phyloP scores from a whole-genome alignment of 176 grass and related monocot species.

The Alopecurus myosuroides region DNA sequence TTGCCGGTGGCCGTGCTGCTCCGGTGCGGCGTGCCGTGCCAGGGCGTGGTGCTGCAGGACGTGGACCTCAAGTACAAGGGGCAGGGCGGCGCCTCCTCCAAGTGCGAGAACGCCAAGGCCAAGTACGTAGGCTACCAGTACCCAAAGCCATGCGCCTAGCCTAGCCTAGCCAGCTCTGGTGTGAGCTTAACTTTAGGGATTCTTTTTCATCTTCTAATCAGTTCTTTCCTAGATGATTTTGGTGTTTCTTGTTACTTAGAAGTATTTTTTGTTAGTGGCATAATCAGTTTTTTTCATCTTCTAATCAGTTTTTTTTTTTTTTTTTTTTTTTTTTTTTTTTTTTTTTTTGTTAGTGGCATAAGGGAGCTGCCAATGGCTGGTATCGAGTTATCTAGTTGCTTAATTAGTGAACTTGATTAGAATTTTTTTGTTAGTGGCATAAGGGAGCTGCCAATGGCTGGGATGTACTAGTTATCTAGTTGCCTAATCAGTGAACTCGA shows the following conservation, averaged over 20 bases:
- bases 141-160: constrained; percentile 50
- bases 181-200: not conserved
- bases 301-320: too few species aligned
- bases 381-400: not conserved
- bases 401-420: too few species aligned
- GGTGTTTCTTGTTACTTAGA: not conserved
- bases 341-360: too few species aligned
- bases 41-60: constrained; percentile 52
- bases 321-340: too few species aligned
- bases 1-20: constrained; percentile 49
- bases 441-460: constrained; percentile 16
- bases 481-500: not conserved
- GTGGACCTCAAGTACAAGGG: constrained; percentile 35
- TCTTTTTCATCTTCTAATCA: not conserved
- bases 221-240: not conserved
- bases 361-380: constrained; percentile 17
- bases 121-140: constrained; percentile 39
- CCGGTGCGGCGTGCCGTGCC: constrained; percentile 55
- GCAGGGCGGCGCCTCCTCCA: not conserved
- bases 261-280: not conserved
- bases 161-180: constrained; percentile 7
- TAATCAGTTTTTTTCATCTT: too few species aligned
- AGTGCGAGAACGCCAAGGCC: constrained; percentile 42
- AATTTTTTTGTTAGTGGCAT: not conserved
- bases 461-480: not conserved